Evolutionary conservation across 192 early-diverging fungal species (phyloP), one percentile per base, ranked within the genome.

Genomic region (Coemansia javaensis): DNA sequence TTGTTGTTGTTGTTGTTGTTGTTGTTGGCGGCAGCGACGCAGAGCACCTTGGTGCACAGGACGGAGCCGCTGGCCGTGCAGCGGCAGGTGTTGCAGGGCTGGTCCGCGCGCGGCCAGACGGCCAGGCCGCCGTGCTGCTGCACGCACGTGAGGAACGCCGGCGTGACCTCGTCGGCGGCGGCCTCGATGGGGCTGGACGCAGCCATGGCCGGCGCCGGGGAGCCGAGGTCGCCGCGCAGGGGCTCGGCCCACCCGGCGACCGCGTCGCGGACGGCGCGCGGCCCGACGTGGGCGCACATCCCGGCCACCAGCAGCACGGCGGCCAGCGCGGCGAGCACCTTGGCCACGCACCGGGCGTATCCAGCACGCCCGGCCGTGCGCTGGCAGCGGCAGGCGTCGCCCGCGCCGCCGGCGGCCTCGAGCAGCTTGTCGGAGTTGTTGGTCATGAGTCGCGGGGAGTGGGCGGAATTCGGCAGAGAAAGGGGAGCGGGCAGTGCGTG

Each of bases 1-100:
- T n/a, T n/a, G n/a, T n/a, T n/a, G n/a, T n/a, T n/a, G n/a, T n/a
- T n/a, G n/a, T n/a, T n/a, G n/a, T 52, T 31, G 39, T 39, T 44
- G 5, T 40, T 25, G 20, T 44, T 23, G 34, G 17, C 32, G 5
- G 3, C 27, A 5, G 23, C 28, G 20, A 36, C 40, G 43, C 70
- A 74, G 28, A 74, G 37, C 46, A 38, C 66, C 58, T 62, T 65
- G 18, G 70, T 74, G 38, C 70, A 74, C 16, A 50, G 46, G 36
- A 74, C 25, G 0, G 47, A 28, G 8, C 70, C 70, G 10, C 11
- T 22, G 11, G 44, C 32, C 25, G 54, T 58, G 36, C 70, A 74
- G 15, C 50, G 34, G 40, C 70, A 74, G 0, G 50, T 61, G 34
- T 74, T 74, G 50, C 70, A 74, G 6, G 35, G 17, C 16, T 66